Base-by-base conservation (phyloP, 2,329 filamentous ascomycete genomes). In the Delphinella strobiligena region DNA sequence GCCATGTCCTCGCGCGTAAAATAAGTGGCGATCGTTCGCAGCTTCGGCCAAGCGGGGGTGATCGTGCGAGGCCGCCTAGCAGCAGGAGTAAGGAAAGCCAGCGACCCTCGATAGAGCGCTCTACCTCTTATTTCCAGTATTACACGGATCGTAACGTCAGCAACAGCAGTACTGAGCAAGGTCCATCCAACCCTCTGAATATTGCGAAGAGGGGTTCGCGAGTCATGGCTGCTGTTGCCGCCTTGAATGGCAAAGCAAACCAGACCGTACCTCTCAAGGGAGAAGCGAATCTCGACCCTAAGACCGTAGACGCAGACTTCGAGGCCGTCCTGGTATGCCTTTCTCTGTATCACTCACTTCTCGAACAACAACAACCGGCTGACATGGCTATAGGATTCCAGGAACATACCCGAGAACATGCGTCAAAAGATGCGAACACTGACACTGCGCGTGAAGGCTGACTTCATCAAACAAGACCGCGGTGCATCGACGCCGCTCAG, bases 351-450 rank as follows among this genome's bases (percentile, higher is more conserved):
- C 9, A 17, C 32, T 9, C 15, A 9, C 7, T 4, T 7, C 16
- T 14, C n/a, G n/a, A n/a, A n/a, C n/a, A n/a, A n/a, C n/a, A n/a
- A n/a, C n/a, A n/a, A n/a, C n/a, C n/a, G n/a, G n/a, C n/a, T 7
- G 7, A 27, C 14, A 7, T 36, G 8, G 7, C 17, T 10, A 10
- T 15, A 40, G 38, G 86, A 94, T 56, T 78, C 88, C 14, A 75
- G 89, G 47, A 94, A 96, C 53, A 93, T 96, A 40, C 88, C 89
- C 3, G 84, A 93, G 54, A 83, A 94, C 47, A 87, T 94, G 69
- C 74, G 89, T 40, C 86, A 89, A 60, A 93, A 93, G 64, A 95
- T 98, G 87, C 76, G 89, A 34, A 88, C 80, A 41, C 67, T 98
- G 44, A 86, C 84, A 46, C 74, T 85, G 48, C 82, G 83, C 27